phyloP scores from a whole-genome alignment of 2,329 filamentous ascomycete genomes.

The Talaromyces amestolkiae region DNA sequence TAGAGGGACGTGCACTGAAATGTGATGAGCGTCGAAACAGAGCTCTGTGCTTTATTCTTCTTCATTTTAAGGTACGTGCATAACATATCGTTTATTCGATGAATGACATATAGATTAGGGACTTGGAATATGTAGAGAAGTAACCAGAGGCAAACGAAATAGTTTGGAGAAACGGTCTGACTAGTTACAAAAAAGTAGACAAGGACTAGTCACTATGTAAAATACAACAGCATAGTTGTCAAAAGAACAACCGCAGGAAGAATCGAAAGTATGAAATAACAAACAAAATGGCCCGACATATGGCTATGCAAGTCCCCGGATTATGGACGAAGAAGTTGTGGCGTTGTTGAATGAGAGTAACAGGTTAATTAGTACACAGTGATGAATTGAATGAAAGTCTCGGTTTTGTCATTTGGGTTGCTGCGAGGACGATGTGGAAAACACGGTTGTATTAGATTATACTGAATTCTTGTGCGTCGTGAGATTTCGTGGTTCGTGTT shows the following conservation, averaged over 20 bases:
- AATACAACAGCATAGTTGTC: background rate
- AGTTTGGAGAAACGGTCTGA: constrained; percentile 17
- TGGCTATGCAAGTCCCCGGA: constrained; percentile 16
- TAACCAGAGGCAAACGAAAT: constrained; percentile 12
- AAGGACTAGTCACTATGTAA: constrained; percentile 12
- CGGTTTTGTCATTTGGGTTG: background rate
- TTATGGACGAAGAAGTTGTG: constrained; percentile 8
- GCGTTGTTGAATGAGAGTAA: background rate
- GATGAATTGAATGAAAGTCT: background rate
- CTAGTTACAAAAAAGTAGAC: constrained; percentile 11
- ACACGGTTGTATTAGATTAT: background rate
- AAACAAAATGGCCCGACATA: constrained; percentile 13
- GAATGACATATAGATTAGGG: too few relatives aligned
- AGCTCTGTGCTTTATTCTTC: too few relatives aligned
- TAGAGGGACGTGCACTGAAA: too few relatives aligned
- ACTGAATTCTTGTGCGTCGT: constrained; percentile 13
- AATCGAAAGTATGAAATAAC: constrained; percentile 4
- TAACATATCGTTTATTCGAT: too few relatives aligned
- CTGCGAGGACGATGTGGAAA: background rate
- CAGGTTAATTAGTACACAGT: constrained; percentile 8
- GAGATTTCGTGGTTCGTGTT: constrained; percentile 12
- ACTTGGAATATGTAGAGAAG: background rate
- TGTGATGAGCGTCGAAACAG: too few relatives aligned
- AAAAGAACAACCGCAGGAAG: background rate
- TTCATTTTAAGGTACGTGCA: too few relatives aligned